Conservation (phyloP, 106 monocot species). For the Platanthera guangdongensis region DNA sequence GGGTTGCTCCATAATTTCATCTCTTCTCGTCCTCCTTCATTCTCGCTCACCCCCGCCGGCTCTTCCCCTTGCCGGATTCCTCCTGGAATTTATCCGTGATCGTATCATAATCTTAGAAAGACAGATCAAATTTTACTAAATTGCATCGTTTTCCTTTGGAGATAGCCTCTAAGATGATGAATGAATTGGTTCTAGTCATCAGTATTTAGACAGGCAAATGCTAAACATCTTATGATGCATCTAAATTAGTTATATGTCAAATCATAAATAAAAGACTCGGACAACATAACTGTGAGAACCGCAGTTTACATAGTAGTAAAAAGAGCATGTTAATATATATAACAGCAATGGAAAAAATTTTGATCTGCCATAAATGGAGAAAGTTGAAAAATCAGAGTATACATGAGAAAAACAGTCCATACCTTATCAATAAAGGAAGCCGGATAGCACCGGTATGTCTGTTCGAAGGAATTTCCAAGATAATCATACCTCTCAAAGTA, state of each 20-base stretch:
- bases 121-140: neutral
- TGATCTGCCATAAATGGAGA: neutral
- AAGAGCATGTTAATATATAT: neutral
- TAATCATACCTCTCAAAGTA: constrained; percentile 67
- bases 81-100: too few relatives aligned
- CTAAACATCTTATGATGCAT: neutral
- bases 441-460: constrained; percentile 84
- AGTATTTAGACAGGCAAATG: neutral
- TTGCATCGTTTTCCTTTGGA: neutral
- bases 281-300: neutral
- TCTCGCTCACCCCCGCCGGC: too few relatives aligned
- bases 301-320: neutral
- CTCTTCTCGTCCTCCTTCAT: too few relatives aligned
- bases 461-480: constrained; percentile 67
- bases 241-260: neutral
- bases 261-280: neutral
- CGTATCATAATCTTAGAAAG: neutral
- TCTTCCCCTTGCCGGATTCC: too few relatives aligned
- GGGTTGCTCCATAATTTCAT: too few relatives aligned
- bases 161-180: neutral
- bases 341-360: neutral
- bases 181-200: neutral
- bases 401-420: neutral
- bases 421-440: constrained; percentile 93
- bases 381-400: neutral